A percentile compares a stretch with the other conserved stretches of the same genome.
phyloP scores from a whole-genome alignment of 805 yeast genomes.

The Lipomyces lipofer region DNA sequence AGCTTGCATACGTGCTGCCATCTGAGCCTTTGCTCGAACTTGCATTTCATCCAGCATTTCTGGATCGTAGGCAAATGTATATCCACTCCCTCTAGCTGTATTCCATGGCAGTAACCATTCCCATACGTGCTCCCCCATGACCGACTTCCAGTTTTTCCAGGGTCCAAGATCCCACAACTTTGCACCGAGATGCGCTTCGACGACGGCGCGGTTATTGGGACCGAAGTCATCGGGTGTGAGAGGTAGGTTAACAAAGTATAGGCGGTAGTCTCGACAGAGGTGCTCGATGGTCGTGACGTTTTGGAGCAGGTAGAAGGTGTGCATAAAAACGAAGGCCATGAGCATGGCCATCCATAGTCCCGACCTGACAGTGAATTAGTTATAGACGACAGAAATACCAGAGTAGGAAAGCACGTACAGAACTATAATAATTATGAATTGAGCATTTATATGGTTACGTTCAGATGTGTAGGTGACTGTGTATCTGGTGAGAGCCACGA shows the following conservation, averaged over 20 bases:
- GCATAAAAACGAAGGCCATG: constrained; percentile 14
- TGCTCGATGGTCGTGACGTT: constrained; percentile 25
- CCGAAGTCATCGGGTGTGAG: neutral
- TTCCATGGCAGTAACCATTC: constrained; percentile 32
- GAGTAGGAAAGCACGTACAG: constrained; percentile 4
- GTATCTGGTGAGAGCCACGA: constrained; percentile 20
- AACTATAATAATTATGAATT: constrained; percentile 23
- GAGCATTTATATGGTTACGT: constrained; percentile 20
- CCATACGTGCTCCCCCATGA: constrained; percentile 31
- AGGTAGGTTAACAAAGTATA: constrained; percentile 11
- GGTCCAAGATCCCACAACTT: constrained; percentile 27
- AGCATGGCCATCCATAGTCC: constrained; percentile 10
- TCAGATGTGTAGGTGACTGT: constrained; percentile 11
- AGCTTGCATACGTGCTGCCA: no score
- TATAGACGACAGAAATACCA: neutral
- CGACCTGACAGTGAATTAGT: constrained; percentile 7
- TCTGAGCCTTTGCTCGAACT: no score
- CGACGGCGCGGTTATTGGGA: constrained; percentile 7
- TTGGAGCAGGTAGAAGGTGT: constrained; percentile 16
- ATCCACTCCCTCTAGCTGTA: constrained; percentile 18
- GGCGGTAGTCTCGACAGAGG: constrained; percentile 15
- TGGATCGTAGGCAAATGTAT: constrained; percentile 20
- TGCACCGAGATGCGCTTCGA: constrained; percentile 22
- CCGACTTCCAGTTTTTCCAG: constrained; percentile 28
- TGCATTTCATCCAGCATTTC: constrained; percentile 14